A percentile compares a stretch with the other conserved stretches of the same genome.
These are phyloP conservation scores for Leishmania tropica DNA, from an alignment of 208 protist species.

Conservation along the genomic window DNA sequence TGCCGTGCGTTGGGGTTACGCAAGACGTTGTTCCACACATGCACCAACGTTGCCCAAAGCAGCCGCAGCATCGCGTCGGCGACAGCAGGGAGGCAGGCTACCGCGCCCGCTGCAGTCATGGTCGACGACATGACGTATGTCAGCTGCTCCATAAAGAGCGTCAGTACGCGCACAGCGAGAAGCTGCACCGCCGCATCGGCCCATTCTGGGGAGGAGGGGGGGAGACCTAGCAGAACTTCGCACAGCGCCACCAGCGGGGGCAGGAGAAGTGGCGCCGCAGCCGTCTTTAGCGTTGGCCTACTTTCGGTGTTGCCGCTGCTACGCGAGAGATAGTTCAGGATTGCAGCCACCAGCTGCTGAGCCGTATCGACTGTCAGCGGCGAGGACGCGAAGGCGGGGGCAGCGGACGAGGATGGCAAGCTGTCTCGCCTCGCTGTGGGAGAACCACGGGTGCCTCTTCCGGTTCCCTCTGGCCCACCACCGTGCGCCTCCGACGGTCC, in stretches of 20 bases:
- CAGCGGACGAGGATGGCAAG: not conserved
- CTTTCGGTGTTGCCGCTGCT: constrained; percentile 4
- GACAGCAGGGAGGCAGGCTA: constrained; percentile 1
- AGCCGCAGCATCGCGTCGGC: constrained; percentile 39
- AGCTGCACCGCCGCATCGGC: constrained; percentile 64
- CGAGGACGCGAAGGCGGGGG: not conserved
- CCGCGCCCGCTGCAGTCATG: not conserved
- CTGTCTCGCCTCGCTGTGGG: not conserved
- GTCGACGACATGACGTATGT: constrained; percentile 11
- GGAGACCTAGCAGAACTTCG: constrained; percentile 28
- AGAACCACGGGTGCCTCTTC: not conserved
- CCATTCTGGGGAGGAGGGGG: constrained; percentile 38
- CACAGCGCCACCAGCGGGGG: constrained; percentile 67
- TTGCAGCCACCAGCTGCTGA: constrained; percentile 25
- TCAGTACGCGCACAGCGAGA: constrained; percentile 59
- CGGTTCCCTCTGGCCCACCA: not conserved
- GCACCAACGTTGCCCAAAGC: constrained; percentile 51
- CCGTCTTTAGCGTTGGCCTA: constrained; percentile 33
- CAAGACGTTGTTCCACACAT: constrained; percentile 66
- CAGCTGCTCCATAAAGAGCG: constrained; percentile 43
- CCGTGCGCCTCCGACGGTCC: not conserved
- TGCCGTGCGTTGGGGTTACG: constrained; percentile 60
- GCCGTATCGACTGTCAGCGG: constrained; percentile 22
- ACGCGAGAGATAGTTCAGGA: constrained; percentile 15
- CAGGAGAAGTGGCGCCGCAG: constrained; percentile 45